A percentile compares a stretch with the other conserved stretches of the same genome.
These are phyloP conservation scores for Lactarius trivialis DNA, from an alignment of 768 basidiomycete species.

Conservation along the genomic window DNA sequence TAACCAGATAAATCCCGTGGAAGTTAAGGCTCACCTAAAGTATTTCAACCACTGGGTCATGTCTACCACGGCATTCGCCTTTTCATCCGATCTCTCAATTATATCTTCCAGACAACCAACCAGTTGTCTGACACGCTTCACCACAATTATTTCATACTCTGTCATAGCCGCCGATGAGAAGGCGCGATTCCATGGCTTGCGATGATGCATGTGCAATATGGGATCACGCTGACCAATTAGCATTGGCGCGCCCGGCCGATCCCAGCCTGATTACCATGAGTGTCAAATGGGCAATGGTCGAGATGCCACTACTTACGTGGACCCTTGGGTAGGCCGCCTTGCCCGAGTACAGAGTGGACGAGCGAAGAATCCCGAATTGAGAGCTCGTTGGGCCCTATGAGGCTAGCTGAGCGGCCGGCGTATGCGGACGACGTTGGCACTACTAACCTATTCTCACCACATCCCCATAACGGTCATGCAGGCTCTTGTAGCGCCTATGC, in stretches of 20 bases:
- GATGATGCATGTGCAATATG: constrained; percentile 39
- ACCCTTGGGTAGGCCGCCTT: background rate
- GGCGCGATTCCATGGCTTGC: constrained; percentile 44
- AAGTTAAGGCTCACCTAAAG: constrained; percentile 32
- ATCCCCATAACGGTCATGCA: constrained; percentile 36
- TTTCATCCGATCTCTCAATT: constrained; percentile 17
- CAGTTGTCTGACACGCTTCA: constrained; percentile 35
- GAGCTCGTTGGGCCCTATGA: background rate
- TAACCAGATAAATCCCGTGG: background rate
- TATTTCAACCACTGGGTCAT: constrained; percentile 34
- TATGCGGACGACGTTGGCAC: background rate
- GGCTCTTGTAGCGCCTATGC: constrained; percentile 27
- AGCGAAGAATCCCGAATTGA: background rate
- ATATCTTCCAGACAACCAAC: constrained; percentile 32
- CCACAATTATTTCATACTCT: constrained; percentile 40
- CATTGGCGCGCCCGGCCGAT: constrained; percentile 29
- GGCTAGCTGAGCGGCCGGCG: background rate
- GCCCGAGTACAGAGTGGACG: background rate
- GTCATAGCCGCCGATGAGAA: constrained; percentile 42
- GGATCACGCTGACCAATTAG: constrained; percentile 36
- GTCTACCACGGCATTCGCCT: constrained; percentile 24
- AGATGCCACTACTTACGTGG: background rate
- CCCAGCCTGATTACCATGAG: background rate
- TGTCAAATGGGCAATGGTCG: background rate
- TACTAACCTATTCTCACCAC: constrained; percentile 28